Evolutionary conservation across 2,329 filamentous ascomycete species (phyloP).

Genomic region (Stemphylium beticola): DNA sequence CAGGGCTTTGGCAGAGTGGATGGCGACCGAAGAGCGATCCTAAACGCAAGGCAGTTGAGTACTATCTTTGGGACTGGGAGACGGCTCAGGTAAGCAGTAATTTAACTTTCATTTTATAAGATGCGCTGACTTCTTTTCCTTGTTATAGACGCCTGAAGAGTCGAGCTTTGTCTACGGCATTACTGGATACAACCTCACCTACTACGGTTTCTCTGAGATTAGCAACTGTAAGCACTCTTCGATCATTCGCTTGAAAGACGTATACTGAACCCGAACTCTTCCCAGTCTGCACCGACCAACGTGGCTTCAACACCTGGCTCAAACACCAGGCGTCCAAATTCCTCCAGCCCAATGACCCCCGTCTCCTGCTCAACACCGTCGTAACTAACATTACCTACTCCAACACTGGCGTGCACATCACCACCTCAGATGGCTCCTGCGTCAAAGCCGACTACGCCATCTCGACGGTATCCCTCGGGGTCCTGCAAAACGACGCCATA

Average conservation of each 20-base stretch:
- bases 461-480: slow-evolving; percentile 71
- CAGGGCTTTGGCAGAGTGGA: slow-evolving; percentile 64
- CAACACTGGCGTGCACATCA: slow-evolving; percentile 59
- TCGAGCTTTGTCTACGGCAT: slow-evolving; percentile 63
- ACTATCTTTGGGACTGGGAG: slow-evolving; percentile 66
- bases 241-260: slow-evolving; percentile 48
- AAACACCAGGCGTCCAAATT: slow-evolving; percentile 64
- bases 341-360: slow-evolving; percentile 60
- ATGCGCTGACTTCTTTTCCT: background rate
- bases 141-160: slow-evolving; percentile 58
- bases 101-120: rapidly evolving
- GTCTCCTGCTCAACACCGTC: slow-evolving; percentile 64
- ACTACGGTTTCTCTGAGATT: slow-evolving; percentile 10
- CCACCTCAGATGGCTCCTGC: slow-evolving; percentile 62
- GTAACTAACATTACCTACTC: slow-evolving; percentile 63
- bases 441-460: slow-evolving; percentile 67
- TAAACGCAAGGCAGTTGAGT: slow-evolving; percentile 66
- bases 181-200: slow-evolving; percentile 60
- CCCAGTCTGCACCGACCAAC: slow-evolving; percentile 65
- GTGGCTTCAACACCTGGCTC: slow-evolving; percentile 67
- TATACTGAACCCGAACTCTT: slow-evolving; percentile 68
- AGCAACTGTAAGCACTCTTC: slow-evolving; percentile 7
- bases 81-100: slow-evolving; percentile 48
- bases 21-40: slow-evolving; percentile 67
- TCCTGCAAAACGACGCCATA: slow-evolving; percentile 67